Conservation (phyloP, 192 early-diverging fungal genomes). For the Backusella tuberculispora region DNA sequence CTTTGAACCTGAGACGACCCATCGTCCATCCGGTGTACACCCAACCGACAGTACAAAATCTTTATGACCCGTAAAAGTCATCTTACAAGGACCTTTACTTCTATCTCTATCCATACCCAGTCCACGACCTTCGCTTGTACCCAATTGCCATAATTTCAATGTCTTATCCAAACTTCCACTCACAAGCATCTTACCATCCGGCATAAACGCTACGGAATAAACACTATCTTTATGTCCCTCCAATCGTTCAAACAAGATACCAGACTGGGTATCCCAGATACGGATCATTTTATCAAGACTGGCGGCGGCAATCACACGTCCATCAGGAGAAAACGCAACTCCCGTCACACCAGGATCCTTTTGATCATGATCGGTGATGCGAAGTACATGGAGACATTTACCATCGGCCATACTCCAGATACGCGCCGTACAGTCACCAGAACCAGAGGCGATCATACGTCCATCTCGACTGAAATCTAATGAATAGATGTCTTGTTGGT, state of each 20-base stretch:
- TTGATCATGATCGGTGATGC: slow-evolving; percentile 76
- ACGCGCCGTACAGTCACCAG: slow-evolving; percentile 80
- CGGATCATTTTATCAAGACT: slow-evolving; percentile 93
- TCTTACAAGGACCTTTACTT: slow-evolving; percentile 45
- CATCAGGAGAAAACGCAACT: slow-evolving; percentile 92
- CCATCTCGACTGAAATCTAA: slow-evolving; percentile 94
- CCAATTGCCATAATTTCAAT: slow-evolving; percentile 90
- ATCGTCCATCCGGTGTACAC: slow-evolving; percentile 80
- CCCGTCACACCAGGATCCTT: slow-evolving; percentile 95
- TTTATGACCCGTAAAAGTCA: slow-evolving; percentile 64
- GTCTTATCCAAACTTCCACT: slow-evolving; percentile 93
- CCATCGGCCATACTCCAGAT: slow-evolving; percentile 89
- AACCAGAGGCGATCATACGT: slow-evolving; percentile 86
- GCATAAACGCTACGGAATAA: slow-evolving; percentile 93
- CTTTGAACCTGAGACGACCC: slow-evolving; percentile 92
- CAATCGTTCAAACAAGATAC: slow-evolving; percentile 82
- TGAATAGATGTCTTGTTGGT: slow-evolving; percentile 96
- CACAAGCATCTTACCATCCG: slow-evolving; percentile 89
- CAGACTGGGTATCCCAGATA: slow-evolving; percentile 87
- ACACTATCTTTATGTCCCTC: slow-evolving; percentile 96
- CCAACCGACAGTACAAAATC: slow-evolving; percentile 98
- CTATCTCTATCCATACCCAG: slow-evolving; percentile 31
- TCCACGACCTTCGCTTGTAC: slow-evolving; percentile 40
- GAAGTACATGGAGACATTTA: slow-evolving; percentile 69
- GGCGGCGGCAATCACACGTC: slow-evolving; percentile 83